phyloP scores from a whole-genome alignment of 2,329 filamentous ascomycete genomes.

The Simplicillium sp. region DNA sequence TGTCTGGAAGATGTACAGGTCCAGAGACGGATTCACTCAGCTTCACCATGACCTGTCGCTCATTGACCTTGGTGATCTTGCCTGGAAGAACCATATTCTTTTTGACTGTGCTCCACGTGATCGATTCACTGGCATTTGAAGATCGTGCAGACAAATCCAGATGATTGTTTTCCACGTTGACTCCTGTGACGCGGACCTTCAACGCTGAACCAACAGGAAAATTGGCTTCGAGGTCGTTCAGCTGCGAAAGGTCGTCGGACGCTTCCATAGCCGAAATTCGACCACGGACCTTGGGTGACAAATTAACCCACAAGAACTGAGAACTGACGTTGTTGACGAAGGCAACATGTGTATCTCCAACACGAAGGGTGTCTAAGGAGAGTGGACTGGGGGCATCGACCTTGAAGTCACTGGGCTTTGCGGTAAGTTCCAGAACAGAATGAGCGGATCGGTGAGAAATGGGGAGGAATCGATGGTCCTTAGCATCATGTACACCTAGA shows the following conservation, averaged over 20 bases:
- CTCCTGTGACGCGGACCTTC: constrained; percentile 64
- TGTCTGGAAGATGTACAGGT: constrained; percentile 71
- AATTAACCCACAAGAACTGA: constrained; percentile 78
- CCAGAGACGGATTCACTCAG: constrained; percentile 73
- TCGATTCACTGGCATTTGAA: constrained; percentile 31
- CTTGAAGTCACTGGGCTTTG: constrained; percentile 60
- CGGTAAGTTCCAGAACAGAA: constrained; percentile 78
- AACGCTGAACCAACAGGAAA: constrained; percentile 89
- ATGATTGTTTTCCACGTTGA: constrained; percentile 63
- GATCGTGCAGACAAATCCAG: constrained; percentile 77
- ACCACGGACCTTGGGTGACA: constrained; percentile 81
- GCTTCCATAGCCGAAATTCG: constrained; percentile 75
- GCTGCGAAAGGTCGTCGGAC: constrained; percentile 72
- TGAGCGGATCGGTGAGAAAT: constrained; percentile 78
- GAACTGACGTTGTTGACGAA: constrained; percentile 86
- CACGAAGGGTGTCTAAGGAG: constrained; percentile 61
- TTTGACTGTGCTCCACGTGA: constrained; percentile 64
- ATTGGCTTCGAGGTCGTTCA: constrained; percentile 65
- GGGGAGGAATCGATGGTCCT: constrained; percentile 83
- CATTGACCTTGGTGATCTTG: constrained; percentile 75
- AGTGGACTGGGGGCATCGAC: constrained; percentile 38
- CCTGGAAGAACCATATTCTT: constrained; percentile 74
- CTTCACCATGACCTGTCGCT: constrained; percentile 76
- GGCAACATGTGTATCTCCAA: constrained; percentile 64
- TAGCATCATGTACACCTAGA: constrained; percentile 80